Conservation (phyloP, 2,329 filamentous ascomycete genomes). For the Stenocarpella maydis region DNA sequence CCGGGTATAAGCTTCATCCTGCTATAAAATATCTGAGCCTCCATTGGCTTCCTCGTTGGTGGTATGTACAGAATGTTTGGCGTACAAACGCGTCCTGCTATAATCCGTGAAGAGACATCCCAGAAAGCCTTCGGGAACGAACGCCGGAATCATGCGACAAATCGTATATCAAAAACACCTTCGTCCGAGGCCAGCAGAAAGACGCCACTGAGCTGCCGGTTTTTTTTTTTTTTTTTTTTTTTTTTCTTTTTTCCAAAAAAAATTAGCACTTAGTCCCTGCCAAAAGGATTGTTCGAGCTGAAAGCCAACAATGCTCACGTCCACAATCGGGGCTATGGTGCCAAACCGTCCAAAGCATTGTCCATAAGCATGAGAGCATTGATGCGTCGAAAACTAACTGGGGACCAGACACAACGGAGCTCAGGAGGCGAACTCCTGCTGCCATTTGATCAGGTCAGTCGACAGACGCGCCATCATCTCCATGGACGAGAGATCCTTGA, state of each 20-base stretch:
- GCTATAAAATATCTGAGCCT: not conserved
- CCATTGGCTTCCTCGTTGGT: not conserved
- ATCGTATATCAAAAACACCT: slow-evolving; percentile 2
- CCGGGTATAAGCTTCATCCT: slow-evolving; percentile 24
- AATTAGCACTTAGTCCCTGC: too few relatives aligned
- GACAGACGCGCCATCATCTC: slow-evolving; percentile 93
- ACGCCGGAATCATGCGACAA: slow-evolving; percentile 24
- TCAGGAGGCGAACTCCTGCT: slow-evolving; percentile 68
- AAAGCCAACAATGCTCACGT: too few relatives aligned
- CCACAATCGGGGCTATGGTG: too few relatives aligned
- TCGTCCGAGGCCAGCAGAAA: not conserved
- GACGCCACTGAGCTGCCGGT: not conserved
- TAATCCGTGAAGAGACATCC: not conserved
- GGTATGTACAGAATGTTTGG: not conserved
- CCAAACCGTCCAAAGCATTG: too few relatives aligned
- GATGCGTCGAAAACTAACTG: not conserved
- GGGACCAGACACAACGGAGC: not conserved
- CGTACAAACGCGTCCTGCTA: not conserved
- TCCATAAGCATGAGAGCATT: not conserved
- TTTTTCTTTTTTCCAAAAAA: too few relatives aligned
- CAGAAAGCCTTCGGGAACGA: not conserved
- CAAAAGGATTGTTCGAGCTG: not conserved
- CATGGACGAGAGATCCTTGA: slow-evolving; percentile 78
- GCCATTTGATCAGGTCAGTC: slow-evolving; percentile 83
- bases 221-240: too few relatives aligned